Conservation (phyloP, 2,329 filamentous ascomycete genomes). For the Penicillium sumatraense region DNA sequence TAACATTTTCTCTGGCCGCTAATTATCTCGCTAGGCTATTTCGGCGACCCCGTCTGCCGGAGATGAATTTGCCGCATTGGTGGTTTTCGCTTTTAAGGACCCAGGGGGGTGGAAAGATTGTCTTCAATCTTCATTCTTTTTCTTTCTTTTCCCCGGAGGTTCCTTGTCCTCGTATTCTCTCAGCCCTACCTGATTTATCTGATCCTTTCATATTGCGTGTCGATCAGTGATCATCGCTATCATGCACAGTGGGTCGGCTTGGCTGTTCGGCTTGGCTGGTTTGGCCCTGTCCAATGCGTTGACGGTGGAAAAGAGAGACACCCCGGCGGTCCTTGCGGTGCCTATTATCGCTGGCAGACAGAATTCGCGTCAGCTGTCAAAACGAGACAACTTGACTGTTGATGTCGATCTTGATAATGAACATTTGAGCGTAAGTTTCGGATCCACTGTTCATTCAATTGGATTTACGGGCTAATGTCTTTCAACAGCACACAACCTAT, state of each 20-base stretch:
- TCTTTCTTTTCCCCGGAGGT: too few species aligned
- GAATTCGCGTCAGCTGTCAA: neutral
- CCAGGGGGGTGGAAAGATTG: too few species aligned
- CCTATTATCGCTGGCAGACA: slow-evolving; percentile 1
- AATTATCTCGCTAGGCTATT: neutral
- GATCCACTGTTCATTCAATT: too few species aligned
- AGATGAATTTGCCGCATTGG: too few species aligned
- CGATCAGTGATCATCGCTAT: too few species aligned
- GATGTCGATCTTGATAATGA: neutral
- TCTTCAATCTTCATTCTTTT: too few species aligned
- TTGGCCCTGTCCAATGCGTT: slow-evolving; percentile 6
- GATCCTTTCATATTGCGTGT: neutral
- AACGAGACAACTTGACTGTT: slow-evolving; percentile 2
- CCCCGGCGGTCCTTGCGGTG: slow-evolving; percentile 9
- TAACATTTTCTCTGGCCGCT: neutral
- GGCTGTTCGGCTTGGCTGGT: slow-evolving; percentile 7
- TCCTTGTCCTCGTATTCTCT: neutral
- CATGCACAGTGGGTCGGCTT: slow-evolving; percentile 13
- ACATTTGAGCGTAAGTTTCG: neutral
- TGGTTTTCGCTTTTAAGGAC: too few species aligned
- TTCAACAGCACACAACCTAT: neutral
- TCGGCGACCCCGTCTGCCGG: neutral
- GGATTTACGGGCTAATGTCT: neutral
- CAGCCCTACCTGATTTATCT: neutral
- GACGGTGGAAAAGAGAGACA: slow-evolving; percentile 10